Conservation (phyloP, 2,329 filamentous ascomycete genomes). For the Paraconiothyrium brasiliense region DNA sequence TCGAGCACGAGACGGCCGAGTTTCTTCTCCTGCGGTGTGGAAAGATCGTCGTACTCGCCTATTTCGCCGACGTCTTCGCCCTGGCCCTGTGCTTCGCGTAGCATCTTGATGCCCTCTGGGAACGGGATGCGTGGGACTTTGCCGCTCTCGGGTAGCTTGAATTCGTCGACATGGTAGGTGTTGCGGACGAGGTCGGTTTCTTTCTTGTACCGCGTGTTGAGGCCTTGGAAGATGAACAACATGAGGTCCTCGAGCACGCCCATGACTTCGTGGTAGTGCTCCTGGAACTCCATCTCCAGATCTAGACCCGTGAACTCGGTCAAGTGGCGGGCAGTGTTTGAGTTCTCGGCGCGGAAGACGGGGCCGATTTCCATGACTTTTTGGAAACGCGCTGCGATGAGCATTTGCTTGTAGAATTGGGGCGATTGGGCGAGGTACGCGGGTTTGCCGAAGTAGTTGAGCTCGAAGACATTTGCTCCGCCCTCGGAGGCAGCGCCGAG, state of each 20-base stretch:
- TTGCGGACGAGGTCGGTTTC: conserved; percentile 76
- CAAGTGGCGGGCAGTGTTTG: conserved; percentile 84
- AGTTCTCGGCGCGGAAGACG: conserved; percentile 87
- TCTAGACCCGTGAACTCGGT: conserved; percentile 90
- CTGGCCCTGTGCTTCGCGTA: conserved; percentile 67
- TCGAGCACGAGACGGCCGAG: conserved; percentile 85
- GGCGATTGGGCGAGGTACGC: conserved; percentile 84
- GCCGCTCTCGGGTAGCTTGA: conserved; percentile 77
- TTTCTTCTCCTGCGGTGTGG: conserved; percentile 85
- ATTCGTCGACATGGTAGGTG: conserved; percentile 79
- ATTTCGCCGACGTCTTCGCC: conserved; percentile 82
- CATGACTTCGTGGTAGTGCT: conserved; percentile 79
- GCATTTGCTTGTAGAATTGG: conserved; percentile 88
- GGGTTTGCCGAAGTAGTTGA: conserved; percentile 87
- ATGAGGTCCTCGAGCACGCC: conserved; percentile 77
- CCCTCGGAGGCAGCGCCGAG: conserved; percentile 92
- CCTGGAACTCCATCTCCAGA: conserved; percentile 88
- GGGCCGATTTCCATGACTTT: conserved; percentile 81
- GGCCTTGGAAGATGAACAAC: conserved; percentile 80
- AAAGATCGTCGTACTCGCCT: conserved; percentile 80
- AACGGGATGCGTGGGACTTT: conserved; percentile 82
- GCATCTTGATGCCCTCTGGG: conserved; percentile 78
- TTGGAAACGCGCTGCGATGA: conserved; percentile 81
- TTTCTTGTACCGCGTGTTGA: conserved; percentile 71
- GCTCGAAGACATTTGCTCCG: conserved; percentile 87